Evolutionary conservation across 2,329 filamentous ascomycete genomes (phyloP).

Genomic region (Colletotrichum aenigma): DNA sequence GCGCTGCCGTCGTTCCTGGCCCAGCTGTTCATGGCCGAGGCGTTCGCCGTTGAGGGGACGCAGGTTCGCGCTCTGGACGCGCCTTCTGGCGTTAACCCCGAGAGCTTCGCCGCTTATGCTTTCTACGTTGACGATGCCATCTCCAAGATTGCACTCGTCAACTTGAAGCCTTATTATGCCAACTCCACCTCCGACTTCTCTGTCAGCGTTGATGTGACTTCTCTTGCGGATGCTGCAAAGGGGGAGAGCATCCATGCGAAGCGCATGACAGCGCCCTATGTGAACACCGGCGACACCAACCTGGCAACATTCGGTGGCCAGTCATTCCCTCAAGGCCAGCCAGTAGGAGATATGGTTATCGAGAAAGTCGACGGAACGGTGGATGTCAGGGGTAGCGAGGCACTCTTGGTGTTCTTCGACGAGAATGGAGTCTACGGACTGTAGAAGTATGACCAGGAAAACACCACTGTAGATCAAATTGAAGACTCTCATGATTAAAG

Average conservation of each 20-base stretch:
- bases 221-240: neutral
- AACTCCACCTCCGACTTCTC: neutral
- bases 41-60: neutral
- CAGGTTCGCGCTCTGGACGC: neutral
- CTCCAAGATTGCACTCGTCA: neutral
- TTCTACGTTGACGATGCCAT: neutral
- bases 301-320: neutral
- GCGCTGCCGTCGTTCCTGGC: conserved; percentile 13
- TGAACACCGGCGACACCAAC: neutral
- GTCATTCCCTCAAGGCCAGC: neutral
- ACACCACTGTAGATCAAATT: no score
- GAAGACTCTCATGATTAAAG: no score
- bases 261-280: conserved; percentile 10
- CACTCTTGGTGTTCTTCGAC: neutral
- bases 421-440: neutral
- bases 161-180: conserved; percentile 7
- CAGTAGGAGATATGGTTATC: neutral
- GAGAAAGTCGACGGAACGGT: neutral
- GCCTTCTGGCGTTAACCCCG: neutral
- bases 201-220: neutral
- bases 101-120: neutral
- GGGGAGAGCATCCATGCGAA: neutral
- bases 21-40: conserved; percentile 21
- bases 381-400: neutral
- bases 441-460: neutral